These are phyloP conservation scores for Phytophthora pinifolia DNA, from an alignment of 352 stramenopile genomes.

Conservation along the genomic window DNA sequence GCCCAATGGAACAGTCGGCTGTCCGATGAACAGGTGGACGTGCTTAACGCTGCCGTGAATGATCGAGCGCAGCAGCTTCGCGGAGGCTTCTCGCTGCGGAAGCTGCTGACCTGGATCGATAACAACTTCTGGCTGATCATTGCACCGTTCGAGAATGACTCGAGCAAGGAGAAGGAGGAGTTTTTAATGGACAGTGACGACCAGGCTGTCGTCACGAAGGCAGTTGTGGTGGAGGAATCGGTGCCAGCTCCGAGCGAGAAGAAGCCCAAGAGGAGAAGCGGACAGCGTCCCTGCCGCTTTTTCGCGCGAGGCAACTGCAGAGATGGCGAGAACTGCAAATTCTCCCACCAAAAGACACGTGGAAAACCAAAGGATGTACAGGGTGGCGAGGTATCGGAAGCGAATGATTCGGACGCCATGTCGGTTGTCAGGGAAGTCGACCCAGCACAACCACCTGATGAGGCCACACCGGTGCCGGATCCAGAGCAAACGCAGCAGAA, in stretches of 20 bases:
- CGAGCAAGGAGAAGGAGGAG: neutral
- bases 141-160: conserved; percentile 18
- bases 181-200: neutral
- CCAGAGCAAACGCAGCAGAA: conserved; percentile 9
- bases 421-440: conserved; percentile 23
- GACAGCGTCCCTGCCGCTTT: conserved; percentile 42
- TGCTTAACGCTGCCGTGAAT: conserved; percentile 39
- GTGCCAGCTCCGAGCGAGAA: conserved; percentile 6
- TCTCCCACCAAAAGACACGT: conserved; percentile 37
- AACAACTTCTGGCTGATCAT: conserved; percentile 70
- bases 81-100: conserved; percentile 59
- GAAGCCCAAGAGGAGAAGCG: conserved; percentile 26
- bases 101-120: conserved; percentile 82
- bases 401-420: neutral
- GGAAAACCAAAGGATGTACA: conserved; percentile 15
- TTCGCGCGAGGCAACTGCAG: conserved; percentile 58
- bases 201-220: neutral
- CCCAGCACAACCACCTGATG: conserved; percentile 9
- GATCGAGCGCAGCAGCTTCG: conserved; percentile 38
- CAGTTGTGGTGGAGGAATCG: conserved; percentile 1
- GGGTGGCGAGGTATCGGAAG: conserved; percentile 3
- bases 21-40: conserved; percentile 31
- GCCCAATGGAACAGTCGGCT: conserved; percentile 50
- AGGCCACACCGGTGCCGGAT: neutral
- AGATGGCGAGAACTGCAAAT: conserved; percentile 54